phyloP scores from a whole-genome alignment of 1,284 basidiomycete species.

The Tilletia indica region DNA sequence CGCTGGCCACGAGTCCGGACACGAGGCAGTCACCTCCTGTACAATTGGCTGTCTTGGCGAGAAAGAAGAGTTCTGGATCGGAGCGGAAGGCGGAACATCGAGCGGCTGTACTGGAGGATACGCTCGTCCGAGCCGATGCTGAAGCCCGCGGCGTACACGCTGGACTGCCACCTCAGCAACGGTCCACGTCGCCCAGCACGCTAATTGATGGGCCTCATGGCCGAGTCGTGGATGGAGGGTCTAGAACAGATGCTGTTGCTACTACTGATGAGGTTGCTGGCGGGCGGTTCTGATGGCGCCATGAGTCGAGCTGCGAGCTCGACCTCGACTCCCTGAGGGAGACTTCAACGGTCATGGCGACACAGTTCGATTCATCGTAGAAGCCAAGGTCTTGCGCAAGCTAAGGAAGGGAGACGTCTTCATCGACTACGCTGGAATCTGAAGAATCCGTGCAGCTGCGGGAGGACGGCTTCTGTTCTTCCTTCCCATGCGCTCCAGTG shows the following conservation, averaged over 20 bases:
- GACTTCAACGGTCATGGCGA: conserved; percentile 3
- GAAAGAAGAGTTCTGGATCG: background rate
- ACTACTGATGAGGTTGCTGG: background rate
- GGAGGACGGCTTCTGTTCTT: no score
- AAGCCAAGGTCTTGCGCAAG: no score
- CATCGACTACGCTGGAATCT: conserved; percentile 12
- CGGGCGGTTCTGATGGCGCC: no score
- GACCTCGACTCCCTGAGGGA: no score
- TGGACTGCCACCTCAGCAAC: background rate
- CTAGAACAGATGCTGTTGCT: no score
- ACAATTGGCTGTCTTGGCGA: no score
- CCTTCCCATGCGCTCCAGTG: no score
- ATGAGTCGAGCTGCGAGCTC: background rate
- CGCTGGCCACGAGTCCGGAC: background rate
- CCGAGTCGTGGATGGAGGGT: no score
- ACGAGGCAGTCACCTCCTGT: no score
- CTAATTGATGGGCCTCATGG: no score
- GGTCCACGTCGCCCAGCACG: no score
- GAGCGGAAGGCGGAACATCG: conserved; percentile 1
- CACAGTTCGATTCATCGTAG: conserved; percentile 15
- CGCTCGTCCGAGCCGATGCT: background rate
- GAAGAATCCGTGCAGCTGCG: no score
- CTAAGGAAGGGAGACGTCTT: conserved; percentile 12
- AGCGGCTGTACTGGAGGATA: background rate
- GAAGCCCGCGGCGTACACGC: background rate